Evolutionary conservation across 2,329 filamentous ascomycete species (phyloP), one percentile per base, ranked within the genome.

Genomic region (Phaeosphaeria sp.): DNA sequence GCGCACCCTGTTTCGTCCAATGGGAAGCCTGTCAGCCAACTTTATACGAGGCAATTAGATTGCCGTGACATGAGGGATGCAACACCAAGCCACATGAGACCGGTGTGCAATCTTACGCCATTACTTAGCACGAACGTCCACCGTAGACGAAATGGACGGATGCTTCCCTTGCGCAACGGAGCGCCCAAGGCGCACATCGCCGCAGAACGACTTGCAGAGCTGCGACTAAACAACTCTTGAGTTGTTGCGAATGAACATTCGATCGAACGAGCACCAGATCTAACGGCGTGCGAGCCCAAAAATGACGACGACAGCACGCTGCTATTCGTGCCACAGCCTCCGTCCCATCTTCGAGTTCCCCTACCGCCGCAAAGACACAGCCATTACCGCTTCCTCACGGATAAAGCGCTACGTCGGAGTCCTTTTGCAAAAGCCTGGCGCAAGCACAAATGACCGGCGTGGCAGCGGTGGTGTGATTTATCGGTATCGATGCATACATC

Each of bases 401-500:
- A 21, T 53, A 15, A 46, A 36, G 25, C 50, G 50, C 18, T 46
- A 47, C 25, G 7, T 53, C 17, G 22, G 50, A 25, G 30, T 44
- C 18, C 15, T 53, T 23, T n/a, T 53, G 5, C 20, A 23, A 22
- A 18, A 27, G 27, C 42, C 43, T 11, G 27, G 25, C 9, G 50
- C 42, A 1, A 53, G 25, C 23, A 25, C 27, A 11, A 36, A 36
- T 13, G 30, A 36, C 30, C 30, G 30, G 6, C 30, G 30, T 9
- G 18, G 18, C 7, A 53, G 21, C 9, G 21, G 42, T 6, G 42
- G 43, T 17, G 50, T 25, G 4, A 39, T 53, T 11, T 53, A 36
- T 39, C 50, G 50, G 18, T 53, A 53, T 39, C 50, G 50, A 21
- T 53, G 50, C 20, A 43, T 53, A 20, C 42, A 53, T 46, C 50